Conservation (phyloP, 768 basidiomycete genomes). For the Boletus reticulatus region DNA sequence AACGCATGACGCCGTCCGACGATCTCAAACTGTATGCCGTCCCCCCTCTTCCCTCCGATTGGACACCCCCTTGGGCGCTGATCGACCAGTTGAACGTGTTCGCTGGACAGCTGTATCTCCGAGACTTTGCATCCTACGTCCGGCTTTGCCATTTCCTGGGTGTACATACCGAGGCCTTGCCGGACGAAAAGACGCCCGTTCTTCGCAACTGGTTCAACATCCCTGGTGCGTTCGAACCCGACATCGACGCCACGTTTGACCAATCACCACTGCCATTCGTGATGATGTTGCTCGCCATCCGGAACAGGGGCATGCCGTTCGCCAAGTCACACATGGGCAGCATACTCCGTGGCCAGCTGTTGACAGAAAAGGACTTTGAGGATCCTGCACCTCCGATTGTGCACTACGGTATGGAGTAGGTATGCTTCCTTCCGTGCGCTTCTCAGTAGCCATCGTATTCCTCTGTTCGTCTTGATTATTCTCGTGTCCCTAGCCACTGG, state of each 20-base stretch:
- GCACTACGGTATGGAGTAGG: background rate
- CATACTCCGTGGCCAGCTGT: background rate
- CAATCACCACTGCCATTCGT: background rate
- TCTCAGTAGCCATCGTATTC: too few species aligned
- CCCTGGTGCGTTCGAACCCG: background rate
- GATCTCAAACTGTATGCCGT: background rate
- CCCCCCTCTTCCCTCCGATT: background rate
- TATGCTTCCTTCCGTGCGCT: background rate
- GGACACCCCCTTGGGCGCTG: background rate
- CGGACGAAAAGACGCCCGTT: background rate
- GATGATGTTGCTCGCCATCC: background rate
- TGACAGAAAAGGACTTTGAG: background rate
- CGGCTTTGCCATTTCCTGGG: background rate
- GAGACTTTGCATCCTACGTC: background rate
- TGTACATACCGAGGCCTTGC: background rate
- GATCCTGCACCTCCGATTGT: background rate
- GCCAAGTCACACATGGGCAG: background rate
- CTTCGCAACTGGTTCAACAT: background rate
- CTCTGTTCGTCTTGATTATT: too few species aligned
- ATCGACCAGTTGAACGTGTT: background rate
- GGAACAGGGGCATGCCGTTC: background rate
- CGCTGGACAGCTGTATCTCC: background rate
- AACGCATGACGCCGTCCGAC: background rate
- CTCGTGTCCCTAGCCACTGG: too few species aligned
- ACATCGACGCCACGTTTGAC: background rate